Evolutionary conservation across 1,284 basidiomycete genomes (phyloP).

Genomic region (Cryptococcus wingfieldii): DNA sequence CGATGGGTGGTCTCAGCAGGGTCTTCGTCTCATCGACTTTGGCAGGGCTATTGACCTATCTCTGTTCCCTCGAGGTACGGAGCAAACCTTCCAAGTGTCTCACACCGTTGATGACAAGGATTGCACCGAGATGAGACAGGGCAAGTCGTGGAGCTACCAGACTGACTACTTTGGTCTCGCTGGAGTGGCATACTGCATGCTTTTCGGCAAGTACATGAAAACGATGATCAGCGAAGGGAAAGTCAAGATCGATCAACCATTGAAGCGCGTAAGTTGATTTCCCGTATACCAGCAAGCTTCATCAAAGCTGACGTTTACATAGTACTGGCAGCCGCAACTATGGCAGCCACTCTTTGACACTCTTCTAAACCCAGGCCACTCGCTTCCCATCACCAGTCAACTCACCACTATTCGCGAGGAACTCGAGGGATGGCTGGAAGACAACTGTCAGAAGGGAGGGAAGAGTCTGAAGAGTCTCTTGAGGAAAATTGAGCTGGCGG

Average conservation of each 20-base stretch:
- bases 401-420: conserved; percentile 62
- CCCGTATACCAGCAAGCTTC: not conserved
- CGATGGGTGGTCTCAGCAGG: conserved; percentile 81
- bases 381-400: conserved; percentile 67
- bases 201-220: conserved; percentile 93
- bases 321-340: conserved; percentile 87
- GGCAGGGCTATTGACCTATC: conserved; percentile 85
- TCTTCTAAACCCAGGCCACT: conserved; percentile 72
- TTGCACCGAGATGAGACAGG: conserved; percentile 82
- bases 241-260: conserved; percentile 67
- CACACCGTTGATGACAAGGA: conserved; percentile 85
- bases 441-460: conserved; percentile 74
- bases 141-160: conserved; percentile 83
- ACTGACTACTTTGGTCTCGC: conserved; percentile 94
- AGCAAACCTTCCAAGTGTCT: conserved; percentile 77
- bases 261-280: conserved; percentile 62
- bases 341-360: conserved; percentile 83
- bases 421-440: conserved; percentile 81
- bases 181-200: conserved; percentile 86
- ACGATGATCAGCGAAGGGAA: conserved; percentile 46
- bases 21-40: conserved; percentile 92
- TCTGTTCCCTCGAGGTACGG: conserved; percentile 61
- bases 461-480: conserved; percentile 78
- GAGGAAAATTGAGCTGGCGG: conserved; percentile 43
- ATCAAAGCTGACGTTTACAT: not conserved